These are phyloP conservation scores for Ramaria rubella DNA, from an alignment of 768 basidiomycete species.

Conservation along the genomic window DNA sequence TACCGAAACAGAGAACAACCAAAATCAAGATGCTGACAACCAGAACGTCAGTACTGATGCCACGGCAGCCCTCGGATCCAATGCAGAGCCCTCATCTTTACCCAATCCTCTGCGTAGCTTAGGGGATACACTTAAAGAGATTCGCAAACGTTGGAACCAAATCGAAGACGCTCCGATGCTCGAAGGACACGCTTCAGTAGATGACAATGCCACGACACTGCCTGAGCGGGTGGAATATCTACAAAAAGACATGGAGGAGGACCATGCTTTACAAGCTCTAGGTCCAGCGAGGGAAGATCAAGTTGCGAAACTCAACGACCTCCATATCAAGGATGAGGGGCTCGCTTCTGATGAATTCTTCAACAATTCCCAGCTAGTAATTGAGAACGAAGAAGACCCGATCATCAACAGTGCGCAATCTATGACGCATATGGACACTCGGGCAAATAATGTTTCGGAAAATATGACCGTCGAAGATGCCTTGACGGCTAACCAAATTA, in stretches of 20 bases:
- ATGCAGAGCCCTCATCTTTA: conserved; percentile 34
- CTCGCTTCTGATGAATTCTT: conserved; percentile 12
- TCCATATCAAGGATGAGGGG: conserved; percentile 66
- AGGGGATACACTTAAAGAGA: conserved; percentile 77
- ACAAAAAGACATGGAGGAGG: conserved; percentile 51
- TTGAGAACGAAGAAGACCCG: conserved; percentile 10
- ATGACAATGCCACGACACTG: conserved; percentile 1
- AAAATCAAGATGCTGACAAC: conserved; percentile 6
- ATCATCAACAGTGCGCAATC: neutral
- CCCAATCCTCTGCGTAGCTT: conserved; percentile 69
- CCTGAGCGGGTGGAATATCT: conserved; percentile 57
- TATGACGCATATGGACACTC: neutral
- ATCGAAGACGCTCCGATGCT: conserved; percentile 49
- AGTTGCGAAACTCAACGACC: conserved; percentile 71
- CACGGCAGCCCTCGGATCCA: conserved; percentile 32
- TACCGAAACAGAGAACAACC: conserved; percentile 8
- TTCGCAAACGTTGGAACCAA: conserved; percentile 76
- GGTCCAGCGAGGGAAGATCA: conserved; percentile 84
- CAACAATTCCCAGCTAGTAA: conserved; percentile 13
- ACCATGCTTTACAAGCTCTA: conserved; percentile 79
- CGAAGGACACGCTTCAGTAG: conserved; percentile 13
- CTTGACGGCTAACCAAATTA: neutral
- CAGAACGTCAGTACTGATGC: conserved; percentile 3
- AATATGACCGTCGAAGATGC: neutral
- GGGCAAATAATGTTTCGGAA: neutral